phyloP scores from a whole-genome alignment of 768 basidiomycete genomes.

The Clavaria fumosa region DNA sequence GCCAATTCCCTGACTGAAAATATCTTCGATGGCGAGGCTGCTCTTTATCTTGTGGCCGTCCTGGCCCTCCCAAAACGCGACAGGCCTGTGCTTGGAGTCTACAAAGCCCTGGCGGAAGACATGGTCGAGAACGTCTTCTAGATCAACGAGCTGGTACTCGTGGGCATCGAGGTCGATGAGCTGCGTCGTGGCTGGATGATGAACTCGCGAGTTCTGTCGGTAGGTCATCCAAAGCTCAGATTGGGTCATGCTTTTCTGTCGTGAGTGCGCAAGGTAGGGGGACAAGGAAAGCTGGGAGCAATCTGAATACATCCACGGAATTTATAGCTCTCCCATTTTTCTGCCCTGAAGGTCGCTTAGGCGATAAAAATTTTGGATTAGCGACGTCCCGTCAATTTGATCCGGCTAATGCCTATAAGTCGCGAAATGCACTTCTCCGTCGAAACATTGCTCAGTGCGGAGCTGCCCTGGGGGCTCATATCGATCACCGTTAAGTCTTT shows the following conservation, averaged over 20 bases:
- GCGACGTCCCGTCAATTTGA: no score
- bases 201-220: slow-evolving; percentile 29
- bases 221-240: slow-evolving; percentile 35
- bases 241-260: neutral
- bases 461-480: no score
- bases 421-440: no score
- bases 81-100: slow-evolving; percentile 26
- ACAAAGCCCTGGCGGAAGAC: slow-evolving; percentile 23
- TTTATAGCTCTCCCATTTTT: no score
- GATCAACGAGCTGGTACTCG: slow-evolving; percentile 24
- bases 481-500: no score
- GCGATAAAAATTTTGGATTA: no score
- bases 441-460: no score
- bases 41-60: slow-evolving; percentile 23
- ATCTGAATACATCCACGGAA: no score
- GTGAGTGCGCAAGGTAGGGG: neutral
- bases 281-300: no score
- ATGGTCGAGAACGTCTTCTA: slow-evolving; percentile 35
- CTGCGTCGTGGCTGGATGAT: slow-evolving; percentile 28
- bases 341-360: no score
- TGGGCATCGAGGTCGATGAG: slow-evolving; percentile 31
- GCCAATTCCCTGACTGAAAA: slow-evolving; percentile 23
- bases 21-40: slow-evolving; percentile 21
- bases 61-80: slow-evolving; percentile 30
- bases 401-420: no score